Evolutionary conservation across 148 eudicot species (phyloP), one percentile per base, ranked within the genome.

Genomic region (Persicaria maculosa): DNA sequence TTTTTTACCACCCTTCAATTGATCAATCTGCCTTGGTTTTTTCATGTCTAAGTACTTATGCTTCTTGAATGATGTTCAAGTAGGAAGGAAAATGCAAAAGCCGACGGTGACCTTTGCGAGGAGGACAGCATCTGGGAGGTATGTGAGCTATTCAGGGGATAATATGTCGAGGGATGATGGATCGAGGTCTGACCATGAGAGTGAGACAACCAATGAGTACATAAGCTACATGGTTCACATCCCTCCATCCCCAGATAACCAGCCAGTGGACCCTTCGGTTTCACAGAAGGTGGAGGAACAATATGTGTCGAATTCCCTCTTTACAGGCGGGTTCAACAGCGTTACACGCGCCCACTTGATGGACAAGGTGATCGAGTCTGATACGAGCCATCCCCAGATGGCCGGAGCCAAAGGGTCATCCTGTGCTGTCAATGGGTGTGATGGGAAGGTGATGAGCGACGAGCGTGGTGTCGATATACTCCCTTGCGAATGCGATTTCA

Each of bases 401-500:
- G 97, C 97, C 0, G 98, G 98, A 53, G 83, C 88, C 44, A 91
- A 92, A 81, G 98, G 98, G 77, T 94, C 97, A 1, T 86, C 83
- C 10, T 94, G 98, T 53, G 79, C 89, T 15, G 81, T 94, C 52
- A 82, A 77, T 0, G 98, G 98, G n/a, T 94, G 98, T 74, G 98
- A 94, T 74, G 98, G 92, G 50, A 94, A 92, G 77, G 97, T 94
- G 74, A 92, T 94, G 98, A 87, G 89, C 62, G 96, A 94, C 77
- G 93, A 83, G 76, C 71, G 98, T 72, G 98, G 98, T 3, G 80
- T 57, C 11, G 97, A 92, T 77, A 88, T 94, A 22, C 96, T 94
- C 70, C 98, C 98, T 0, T 94, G 98, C 81, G 97, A 92, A 75
- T 94, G 98, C 52, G 98, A 92, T 80, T 94, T 92, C 81, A 94